Conservation (phyloP, 345 rosid genomes). For the Hirschfeldia incana region DNA sequence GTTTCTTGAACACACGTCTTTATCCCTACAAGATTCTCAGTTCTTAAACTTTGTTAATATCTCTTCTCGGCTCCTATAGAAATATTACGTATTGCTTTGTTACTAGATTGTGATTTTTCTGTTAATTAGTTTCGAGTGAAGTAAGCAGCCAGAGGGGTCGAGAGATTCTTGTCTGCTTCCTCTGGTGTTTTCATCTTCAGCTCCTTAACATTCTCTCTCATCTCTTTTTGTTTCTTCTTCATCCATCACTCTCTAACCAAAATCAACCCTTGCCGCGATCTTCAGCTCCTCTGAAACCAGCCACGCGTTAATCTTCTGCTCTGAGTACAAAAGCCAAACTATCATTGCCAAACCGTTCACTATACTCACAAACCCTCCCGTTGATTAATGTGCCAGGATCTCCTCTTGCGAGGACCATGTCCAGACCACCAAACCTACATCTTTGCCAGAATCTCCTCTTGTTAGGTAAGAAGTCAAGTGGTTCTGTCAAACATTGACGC, state of each 20-base stretch:
- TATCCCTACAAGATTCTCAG: neutral
- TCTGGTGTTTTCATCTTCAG: constrained; percentile 42
- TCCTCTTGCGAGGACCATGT: constrained; percentile 55
- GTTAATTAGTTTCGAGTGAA: neutral
- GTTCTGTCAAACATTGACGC: constrained; percentile 35
- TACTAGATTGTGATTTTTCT: neutral
- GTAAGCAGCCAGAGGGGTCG: neutral
- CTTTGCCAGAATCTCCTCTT: constrained; percentile 10
- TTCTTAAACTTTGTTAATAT: neutral
- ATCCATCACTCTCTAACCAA: constrained; percentile 42
- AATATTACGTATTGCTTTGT: neutral
- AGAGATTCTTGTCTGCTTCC: constrained; percentile 34
- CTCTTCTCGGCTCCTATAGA: neutral
- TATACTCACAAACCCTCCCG: constrained; percentile 52
- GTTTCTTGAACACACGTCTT: constrained; percentile 4
- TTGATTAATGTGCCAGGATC: constrained; percentile 46
- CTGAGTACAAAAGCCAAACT: constrained; percentile 63
- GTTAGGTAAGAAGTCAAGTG: constrained; percentile 42
- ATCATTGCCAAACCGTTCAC: constrained; percentile 58
- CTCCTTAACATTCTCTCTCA: constrained; percentile 36
- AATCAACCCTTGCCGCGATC: constrained; percentile 39
- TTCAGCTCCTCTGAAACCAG: constrained; percentile 45
- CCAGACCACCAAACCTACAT: constrained; percentile 40
- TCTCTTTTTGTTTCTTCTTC: constrained; percentile 35
- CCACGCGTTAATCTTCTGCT: constrained; percentile 57